Evolutionary conservation across 2,329 filamentous ascomycete genomes (phyloP).

Genomic region (Botrytis fragariae): DNA sequence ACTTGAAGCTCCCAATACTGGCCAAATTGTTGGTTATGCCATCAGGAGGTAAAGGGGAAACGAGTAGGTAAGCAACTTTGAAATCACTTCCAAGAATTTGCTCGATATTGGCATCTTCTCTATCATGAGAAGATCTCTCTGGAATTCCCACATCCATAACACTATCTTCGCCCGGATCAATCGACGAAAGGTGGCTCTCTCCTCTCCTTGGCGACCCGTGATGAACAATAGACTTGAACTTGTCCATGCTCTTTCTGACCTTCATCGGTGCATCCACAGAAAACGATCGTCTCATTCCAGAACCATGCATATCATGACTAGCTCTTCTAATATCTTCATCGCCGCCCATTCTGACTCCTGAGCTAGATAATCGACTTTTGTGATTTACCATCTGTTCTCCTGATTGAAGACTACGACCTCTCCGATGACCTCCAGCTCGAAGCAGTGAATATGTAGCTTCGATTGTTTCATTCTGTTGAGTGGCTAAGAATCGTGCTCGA

Average conservation of each 20-base stretch:
- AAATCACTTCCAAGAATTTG: constrained; percentile 27
- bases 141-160: neutral
- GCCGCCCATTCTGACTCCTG: constrained; percentile 35
- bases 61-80: constrained; percentile 57
- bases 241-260: constrained; percentile 43
- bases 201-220: constrained; percentile 20
- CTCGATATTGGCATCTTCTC: neutral
- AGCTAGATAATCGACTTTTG: constrained; percentile 27
- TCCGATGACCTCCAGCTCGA: constrained; percentile 17
- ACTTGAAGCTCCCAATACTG: constrained; percentile 47
- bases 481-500: constrained; percentile 66
- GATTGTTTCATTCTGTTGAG: constrained; percentile 50
- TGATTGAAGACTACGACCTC: constrained; percentile 26
- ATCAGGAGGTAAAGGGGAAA: constrained; percentile 59
- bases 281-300: constrained; percentile 28
- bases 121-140: neutral
- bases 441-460: constrained; percentile 27
- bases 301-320: constrained; percentile 39
- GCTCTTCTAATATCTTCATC: constrained; percentile 39
- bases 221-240: constrained; percentile 37
- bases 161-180: neutral
- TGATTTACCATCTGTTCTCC: constrained; percentile 25
- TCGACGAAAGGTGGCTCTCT: neutral
- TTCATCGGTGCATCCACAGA: constrained; percentile 37
- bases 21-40: constrained; percentile 59